Evolutionary conservation across 805 yeast genomes (phyloP).

Genomic region (Wickerhamomyces bovis): DNA sequence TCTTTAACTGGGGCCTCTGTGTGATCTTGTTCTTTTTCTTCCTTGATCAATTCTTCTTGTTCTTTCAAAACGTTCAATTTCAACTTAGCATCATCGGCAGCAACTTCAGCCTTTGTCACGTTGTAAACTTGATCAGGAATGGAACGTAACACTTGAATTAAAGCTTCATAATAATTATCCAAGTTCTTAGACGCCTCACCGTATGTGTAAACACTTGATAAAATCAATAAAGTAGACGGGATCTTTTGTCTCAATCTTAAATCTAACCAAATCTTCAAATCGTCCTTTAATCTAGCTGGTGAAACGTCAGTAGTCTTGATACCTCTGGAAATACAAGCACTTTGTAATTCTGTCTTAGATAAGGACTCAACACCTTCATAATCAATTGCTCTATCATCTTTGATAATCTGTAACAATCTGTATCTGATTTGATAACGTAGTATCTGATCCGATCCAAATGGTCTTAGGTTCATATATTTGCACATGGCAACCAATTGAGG

Average conservation of each 20-base stretch:
- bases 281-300: constrained; percentile 78
- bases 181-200: constrained; percentile 47
- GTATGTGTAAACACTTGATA: constrained; percentile 86
- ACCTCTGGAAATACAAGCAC: constrained; percentile 93
- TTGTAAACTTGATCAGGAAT: constrained; percentile 95
- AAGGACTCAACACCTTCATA: constrained; percentile 90
- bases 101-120: constrained; percentile 86
- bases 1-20: constrained; percentile 26
- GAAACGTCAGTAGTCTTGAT: constrained; percentile 73
- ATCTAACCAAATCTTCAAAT: constrained; percentile 81
- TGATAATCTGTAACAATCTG: constrained; percentile 82
- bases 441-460: constrained; percentile 90
- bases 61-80: constrained; percentile 69
- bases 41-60: constrained; percentile 77
- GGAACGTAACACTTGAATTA: constrained; percentile 78
- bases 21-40: constrained; percentile 65
- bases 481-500: constrained; percentile 91
- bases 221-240: constrained; percentile 82
- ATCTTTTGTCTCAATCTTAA: constrained; percentile 83
- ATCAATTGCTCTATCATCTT: constrained; percentile 86
- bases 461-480: constrained; percentile 82
- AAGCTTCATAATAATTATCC: constrained; percentile 73
- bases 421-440: constrained; percentile 91
- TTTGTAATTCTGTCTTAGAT: constrained; percentile 71
- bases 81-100: constrained; percentile 52